These are phyloP conservation scores for Candida sojae DNA, from an alignment of 1,139 yeast genomes.

Conservation along the genomic window DNA sequence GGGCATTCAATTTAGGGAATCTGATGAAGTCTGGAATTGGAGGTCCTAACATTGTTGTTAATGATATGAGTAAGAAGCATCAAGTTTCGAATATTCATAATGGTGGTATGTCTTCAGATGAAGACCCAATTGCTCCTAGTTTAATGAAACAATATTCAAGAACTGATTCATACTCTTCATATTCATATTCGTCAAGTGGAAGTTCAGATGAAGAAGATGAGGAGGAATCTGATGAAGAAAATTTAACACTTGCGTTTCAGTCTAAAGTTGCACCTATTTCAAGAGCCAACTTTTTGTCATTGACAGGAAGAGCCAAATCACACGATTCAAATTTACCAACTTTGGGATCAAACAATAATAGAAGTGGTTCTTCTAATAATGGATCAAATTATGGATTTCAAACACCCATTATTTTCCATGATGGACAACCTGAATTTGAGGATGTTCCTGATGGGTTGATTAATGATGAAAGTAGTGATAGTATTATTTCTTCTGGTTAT, in stretches of 20 bases:
- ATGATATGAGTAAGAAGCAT: background rate
- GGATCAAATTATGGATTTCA: slow-evolving; percentile 17
- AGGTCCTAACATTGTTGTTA: background rate
- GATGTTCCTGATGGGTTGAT: slow-evolving; percentile 46
- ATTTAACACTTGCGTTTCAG: slow-evolving; percentile 55
- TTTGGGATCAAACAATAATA: slow-evolving; percentile 14
- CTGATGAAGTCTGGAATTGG: slow-evolving; percentile 34
- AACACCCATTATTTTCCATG: slow-evolving; percentile 30
- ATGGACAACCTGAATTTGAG: slow-evolving; percentile 38
- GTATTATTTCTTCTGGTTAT: slow-evolving; percentile 15
- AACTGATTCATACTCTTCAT: slow-evolving; percentile 11
- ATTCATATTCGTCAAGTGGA: slow-evolving; percentile 14
- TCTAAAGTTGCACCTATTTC: slow-evolving; percentile 40
- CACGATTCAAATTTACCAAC: slow-evolving; percentile 46
- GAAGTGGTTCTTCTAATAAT: background rate
- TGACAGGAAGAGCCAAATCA: slow-evolving; percentile 40
- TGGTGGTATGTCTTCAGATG: slow-evolving; percentile 6
- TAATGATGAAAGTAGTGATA: slow-evolving; percentile 15
- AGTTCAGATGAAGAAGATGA: slow-evolving; percentile 21
- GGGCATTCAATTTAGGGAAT: slow-evolving; percentile 36
- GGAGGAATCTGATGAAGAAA: slow-evolving; percentile 43
- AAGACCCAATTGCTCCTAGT: slow-evolving; percentile 24
- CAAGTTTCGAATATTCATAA: background rate
- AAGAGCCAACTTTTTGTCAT: slow-evolving; percentile 38
- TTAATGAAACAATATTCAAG: slow-evolving; percentile 2